Percentiles rank a stretch among this genome's conserved stretches.
Conservation (phyloP, 192 early-diverging fungal species). For the Jimgerdemannia lactiflua region DNA sequence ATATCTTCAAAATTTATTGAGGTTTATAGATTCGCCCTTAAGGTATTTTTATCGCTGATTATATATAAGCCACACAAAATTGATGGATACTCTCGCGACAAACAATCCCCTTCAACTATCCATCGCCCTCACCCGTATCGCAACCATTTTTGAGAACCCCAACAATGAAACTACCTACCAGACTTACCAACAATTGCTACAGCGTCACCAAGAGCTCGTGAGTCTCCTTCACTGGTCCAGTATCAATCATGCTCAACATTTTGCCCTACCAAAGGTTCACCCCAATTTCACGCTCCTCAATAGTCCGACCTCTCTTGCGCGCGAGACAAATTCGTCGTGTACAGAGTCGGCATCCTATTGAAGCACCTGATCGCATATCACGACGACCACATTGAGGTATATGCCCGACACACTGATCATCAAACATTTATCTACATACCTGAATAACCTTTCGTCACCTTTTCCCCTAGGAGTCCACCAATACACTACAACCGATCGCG, state of each 20-base stretch:
- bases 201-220: not conserved
- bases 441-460: not conserved
- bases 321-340: not conserved
- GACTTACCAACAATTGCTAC: not conserved
- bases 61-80: too few relatives aligned
- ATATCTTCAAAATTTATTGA: too few relatives aligned
- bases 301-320: not conserved
- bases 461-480: not conserved
- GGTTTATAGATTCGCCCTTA: too few relatives aligned
- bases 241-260: not conserved
- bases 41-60: too few relatives aligned
- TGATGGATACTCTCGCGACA: too few relatives aligned
- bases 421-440: not conserved
- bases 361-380: not conserved
- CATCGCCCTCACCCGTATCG: not conserved
- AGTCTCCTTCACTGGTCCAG: not conserved
- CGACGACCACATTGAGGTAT: not conserved
- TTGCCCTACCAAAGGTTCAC: not conserved
- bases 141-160: not conserved
- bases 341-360: not conserved
- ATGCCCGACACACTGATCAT: not conserved
- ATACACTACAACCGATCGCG: not conserved
- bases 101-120: constrained; percentile 6
- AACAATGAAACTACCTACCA: not conserved
- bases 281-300: not conserved